phyloP scores from a whole-genome alignment of 768 basidiomycete genomes.

The Rhodosporidiobolus odoratus region DNA sequence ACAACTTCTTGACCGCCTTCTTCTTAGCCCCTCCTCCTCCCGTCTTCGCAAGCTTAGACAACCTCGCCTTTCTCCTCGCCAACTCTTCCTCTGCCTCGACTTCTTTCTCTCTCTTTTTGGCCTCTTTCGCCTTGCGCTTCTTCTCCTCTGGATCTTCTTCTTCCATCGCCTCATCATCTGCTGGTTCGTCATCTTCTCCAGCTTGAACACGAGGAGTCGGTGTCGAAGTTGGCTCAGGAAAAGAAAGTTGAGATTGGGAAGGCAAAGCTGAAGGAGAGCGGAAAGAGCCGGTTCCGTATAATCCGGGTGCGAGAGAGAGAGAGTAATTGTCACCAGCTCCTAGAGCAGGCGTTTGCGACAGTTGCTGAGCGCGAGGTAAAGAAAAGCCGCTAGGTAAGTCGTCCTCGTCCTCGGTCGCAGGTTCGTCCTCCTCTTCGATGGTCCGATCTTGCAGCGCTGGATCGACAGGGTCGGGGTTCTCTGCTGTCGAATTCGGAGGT shows the following conservation, averaged over 20 bases:
- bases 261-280: background rate
- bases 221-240: background rate
- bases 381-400: background rate
- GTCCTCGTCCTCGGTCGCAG: conserved; percentile 14
- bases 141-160: background rate
- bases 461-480: too few relatives aligned
- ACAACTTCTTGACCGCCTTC: conserved; percentile 1
- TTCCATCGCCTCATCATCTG: background rate
- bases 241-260: background rate
- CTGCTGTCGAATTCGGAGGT: too few relatives aligned
- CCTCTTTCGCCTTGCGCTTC: background rate
- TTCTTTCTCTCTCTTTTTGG: background rate
- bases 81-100: background rate
- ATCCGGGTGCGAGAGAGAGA: background rate
- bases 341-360: background rate
- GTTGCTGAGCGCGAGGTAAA: too few relatives aligned
- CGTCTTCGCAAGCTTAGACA: background rate
- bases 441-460: background rate
- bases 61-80: conserved; percentile 1
- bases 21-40: background rate
- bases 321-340: background rate
- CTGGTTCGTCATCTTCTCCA: background rate
- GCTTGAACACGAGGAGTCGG: background rate
- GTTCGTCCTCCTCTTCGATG: conserved; percentile 15
- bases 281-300: background rate